Base-by-base conservation (phyloP, 1,139 yeast species). In the Lodderomyces pseudojiufengensis region DNA sequence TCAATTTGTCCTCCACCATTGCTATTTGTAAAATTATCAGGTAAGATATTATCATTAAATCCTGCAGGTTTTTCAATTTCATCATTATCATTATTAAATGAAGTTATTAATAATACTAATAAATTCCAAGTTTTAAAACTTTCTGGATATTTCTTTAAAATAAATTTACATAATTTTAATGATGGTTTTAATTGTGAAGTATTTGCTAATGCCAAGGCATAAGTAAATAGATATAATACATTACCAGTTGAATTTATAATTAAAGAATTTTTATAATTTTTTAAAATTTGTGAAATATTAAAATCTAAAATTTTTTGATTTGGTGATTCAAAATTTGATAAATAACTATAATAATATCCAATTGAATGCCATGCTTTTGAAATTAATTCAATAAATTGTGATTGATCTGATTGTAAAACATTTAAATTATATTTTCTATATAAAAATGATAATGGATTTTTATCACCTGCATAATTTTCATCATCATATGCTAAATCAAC, bases 51-150 rank as follows among this genome's bases (percentile, higher is more conserved):
- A 24, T 39, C 43, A 28, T 42, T 27, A 12, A 28, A 24, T 9
- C 39, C 31, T 11, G 42, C 38, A 9, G 46, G 46, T 30, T 42
- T 45, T 16, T 40, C 27, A 8, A 32, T 40, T 25, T 55, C 60
- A 1, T 58, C 52, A 37, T 54, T 52, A 35, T 54, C 48, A 21
- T 50, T 47, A 34, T 63, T 67, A 28, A 56, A 48, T 4, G 65
- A 50, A 10, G 63, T 48, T 18, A 57, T 46, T 9, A 63, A 44
- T 33, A 70, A 57, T 1, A 62, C 65, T 41, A 70, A 51, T 42
- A 70, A 57, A 44, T 70, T 69, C 76, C 76, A 70, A 0, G 73
- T 64, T 41, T 61, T 63, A 54, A 70, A 70, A 4, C 67, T 59
- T 43, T 69, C 72, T 0, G 74, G 74, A 38, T 51, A 66, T 44